phyloP scores from a whole-genome alignment of 768 basidiomycete genomes.

The Mycena floridula region DNA sequence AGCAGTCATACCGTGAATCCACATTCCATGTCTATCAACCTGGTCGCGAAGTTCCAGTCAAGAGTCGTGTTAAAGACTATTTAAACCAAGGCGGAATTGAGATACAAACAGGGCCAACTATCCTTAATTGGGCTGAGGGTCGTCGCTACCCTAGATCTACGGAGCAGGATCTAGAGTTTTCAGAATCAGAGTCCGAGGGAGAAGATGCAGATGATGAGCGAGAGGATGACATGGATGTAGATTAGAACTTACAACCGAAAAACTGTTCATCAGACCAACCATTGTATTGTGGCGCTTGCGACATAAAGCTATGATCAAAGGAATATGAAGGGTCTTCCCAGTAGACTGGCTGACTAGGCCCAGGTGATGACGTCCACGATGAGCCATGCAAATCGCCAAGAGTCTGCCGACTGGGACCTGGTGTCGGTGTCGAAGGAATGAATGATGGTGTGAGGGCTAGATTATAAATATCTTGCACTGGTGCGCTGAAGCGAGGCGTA shows the following conservation, averaged over 20 bases:
- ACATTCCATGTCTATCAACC: background rate
- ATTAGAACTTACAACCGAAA: background rate
- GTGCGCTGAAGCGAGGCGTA: background rate
- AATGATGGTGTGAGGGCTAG: too few relatives aligned
- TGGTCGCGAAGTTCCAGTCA: background rate
- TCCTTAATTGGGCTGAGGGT: background rate
- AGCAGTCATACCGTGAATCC: conserved; percentile 1
- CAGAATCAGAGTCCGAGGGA: background rate
- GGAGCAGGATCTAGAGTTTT: too few relatives aligned
- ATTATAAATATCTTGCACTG: background rate
- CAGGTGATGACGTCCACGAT: background rate
- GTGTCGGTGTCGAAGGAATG: background rate
- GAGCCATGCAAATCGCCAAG: background rate
- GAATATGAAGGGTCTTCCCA: background rate
- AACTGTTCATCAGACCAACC: background rate
- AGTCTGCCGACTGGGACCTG: background rate
- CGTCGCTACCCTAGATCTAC: background rate
- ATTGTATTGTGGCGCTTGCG: background rate
- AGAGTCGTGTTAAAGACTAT: background rate
- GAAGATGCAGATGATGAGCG: background rate
- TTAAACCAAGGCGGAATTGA: background rate
- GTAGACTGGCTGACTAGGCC: background rate
- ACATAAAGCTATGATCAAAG: background rate
- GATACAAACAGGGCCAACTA: background rate
- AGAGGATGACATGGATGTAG: too few relatives aligned